Base-by-base conservation (phyloP, 805 yeast genomes). In the Myxozyma neglecta region DNA sequence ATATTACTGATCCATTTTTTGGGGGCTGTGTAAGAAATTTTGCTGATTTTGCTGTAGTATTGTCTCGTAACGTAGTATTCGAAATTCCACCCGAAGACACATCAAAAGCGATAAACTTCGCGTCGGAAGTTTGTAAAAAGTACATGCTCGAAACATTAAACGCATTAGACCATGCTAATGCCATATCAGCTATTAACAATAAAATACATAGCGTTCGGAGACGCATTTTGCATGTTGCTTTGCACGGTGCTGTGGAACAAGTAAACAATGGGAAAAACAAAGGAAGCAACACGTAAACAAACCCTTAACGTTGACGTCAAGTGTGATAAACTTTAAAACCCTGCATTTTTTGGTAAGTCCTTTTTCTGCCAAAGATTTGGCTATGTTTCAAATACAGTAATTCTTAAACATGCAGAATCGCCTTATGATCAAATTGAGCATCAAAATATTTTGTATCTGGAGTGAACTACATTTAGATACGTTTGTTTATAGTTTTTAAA, bases 11-110 rank as follows among this genome's bases (percentile, higher is more conserved):
- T n/a, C 74, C 42, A 56, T 70, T 68, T 10, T 63, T 49, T 1
- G 72, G 68, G 10, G 76, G 75, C 2, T 68, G n/a, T 4, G 74
- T 46, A 16, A 74, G 61, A 42, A 46, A 47, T n/a, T 35, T 16
- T 18, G 73, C 49, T 2, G 54, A 24, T 11, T 49, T 56, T 16
- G 52, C 45, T 29, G 14, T 40, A 39, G 56, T 35, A 40, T 63
- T 63, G 32, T 18, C 14, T 9, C 54, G 18, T 35, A 63, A 40
- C 9, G 57, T 35, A n/a, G 59, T 13, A 49, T 55, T 57, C 8
- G 57, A n/a, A 50, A 56, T 35, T 11, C 50, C 35, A 4, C 39
- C 8, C 11, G 20, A 36, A 36, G 54, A 18, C 36, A 60, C 32
- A 40, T 53, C 10, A 44, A 57, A 49, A 18, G 44, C 37, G 54